These are phyloP conservation scores for Salix suchowensis DNA, from an alignment of 345 rosid species.

Conservation along the genomic window DNA sequence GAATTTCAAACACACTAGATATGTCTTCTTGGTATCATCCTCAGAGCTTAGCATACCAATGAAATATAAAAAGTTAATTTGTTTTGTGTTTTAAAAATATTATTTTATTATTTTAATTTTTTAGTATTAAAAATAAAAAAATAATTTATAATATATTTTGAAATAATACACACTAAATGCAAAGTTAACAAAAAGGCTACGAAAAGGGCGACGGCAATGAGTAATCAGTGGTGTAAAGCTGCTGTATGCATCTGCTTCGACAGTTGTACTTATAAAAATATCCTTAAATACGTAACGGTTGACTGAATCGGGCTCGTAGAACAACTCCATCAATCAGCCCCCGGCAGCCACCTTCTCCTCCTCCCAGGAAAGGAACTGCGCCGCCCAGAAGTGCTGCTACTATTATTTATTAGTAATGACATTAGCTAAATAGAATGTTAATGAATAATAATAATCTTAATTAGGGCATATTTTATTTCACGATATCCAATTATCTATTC, in stretches of 20 bases:
- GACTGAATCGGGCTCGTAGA: not conserved
- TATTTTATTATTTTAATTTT: too few species aligned
- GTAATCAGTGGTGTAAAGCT: not conserved
- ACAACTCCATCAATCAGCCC: not conserved
- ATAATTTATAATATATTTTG: too few species aligned
- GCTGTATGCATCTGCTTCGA: not conserved
- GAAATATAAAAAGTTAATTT: too few species aligned
- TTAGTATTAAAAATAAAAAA: too few species aligned
- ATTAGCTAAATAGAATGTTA: not conserved
- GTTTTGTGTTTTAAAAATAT: too few species aligned
- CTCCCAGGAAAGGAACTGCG: not conserved
- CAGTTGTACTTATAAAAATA: not conserved
- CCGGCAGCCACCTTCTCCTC: not conserved
- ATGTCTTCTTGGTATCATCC: too few species aligned
- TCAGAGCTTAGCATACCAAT: too few species aligned
- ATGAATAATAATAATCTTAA: too few species aligned
- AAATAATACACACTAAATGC: not conserved
- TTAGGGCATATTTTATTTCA: not conserved
- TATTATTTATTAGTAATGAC: not conserved
- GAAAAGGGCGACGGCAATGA: not conserved
- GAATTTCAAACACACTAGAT: too few species aligned
- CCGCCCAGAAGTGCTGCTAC: too few species aligned
- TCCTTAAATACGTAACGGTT: not conserved
- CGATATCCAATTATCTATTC: not conserved
- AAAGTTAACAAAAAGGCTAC: not conserved